Conservation (phyloP, 1,284 basidiomycete species). For the Ceratobasidium sp. region DNA sequence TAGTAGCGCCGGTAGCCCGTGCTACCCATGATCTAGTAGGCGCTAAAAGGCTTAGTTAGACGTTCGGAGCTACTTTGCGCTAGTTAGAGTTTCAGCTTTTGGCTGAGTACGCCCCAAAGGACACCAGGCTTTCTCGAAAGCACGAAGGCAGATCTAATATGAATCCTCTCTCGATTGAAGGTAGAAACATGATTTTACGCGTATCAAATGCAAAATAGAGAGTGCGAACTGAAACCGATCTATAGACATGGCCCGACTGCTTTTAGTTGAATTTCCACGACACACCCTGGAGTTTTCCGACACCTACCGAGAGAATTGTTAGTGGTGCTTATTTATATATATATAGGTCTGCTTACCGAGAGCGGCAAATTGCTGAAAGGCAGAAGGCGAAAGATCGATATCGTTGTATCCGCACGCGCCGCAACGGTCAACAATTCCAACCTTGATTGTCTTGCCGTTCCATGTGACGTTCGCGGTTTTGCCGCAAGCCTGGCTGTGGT, state of each 20-base stretch:
- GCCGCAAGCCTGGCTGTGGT: slow-evolving; percentile 36
- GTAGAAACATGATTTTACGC: no score
- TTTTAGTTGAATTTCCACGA: slow-evolving; percentile 38
- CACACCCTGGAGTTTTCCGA: slow-evolving; percentile 32
- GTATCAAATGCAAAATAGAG: no score
- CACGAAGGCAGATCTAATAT: no score
- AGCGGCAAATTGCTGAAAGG: slow-evolving; percentile 29
- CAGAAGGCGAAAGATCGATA: slow-evolving; percentile 37
- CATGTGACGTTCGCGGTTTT: slow-evolving; percentile 29
- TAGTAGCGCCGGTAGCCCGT: no score
- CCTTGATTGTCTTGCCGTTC: slow-evolving; percentile 36
- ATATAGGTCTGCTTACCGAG: slow-evolving; percentile 11
- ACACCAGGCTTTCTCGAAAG: no score
- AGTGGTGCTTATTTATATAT: background rate
- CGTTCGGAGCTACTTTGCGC: no score
- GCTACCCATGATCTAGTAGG: no score
- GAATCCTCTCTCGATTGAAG: no score
- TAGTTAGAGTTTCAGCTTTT: no score
- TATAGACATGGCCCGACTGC: background rate
- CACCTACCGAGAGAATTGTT: background rate
- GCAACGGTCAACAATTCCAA: slow-evolving; percentile 38
- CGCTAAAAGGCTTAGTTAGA: no score
- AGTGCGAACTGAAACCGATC: no score
- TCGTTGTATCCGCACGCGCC: slow-evolving; percentile 35
- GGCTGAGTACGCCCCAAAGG: no score